Evolutionary conservation across 2,329 filamentous ascomycete species (phyloP).

Genomic region (Pezicula rhizophila): DNA sequence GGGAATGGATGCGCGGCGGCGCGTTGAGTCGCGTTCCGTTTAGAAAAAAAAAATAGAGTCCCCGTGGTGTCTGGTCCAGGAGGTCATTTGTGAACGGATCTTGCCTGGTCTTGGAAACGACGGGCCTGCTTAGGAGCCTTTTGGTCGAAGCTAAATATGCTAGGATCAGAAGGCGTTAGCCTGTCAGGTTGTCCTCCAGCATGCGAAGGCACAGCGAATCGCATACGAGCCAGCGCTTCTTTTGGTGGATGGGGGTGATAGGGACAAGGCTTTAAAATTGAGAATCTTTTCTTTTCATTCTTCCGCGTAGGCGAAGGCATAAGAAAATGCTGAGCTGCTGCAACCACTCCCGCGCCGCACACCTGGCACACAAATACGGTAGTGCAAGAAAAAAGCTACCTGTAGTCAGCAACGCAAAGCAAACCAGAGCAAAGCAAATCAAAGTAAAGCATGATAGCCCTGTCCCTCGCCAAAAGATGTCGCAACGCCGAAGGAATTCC

Average conservation of each 20-base stretch:
- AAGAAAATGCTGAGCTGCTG: too few relatives aligned
- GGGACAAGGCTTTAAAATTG: too few relatives aligned
- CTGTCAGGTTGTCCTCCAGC: too few relatives aligned
- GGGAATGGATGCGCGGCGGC: slow-evolving; percentile 17
- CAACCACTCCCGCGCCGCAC: too few relatives aligned
- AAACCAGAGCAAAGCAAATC: not conserved
- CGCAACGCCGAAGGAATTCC: not conserved
- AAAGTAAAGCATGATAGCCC: not conserved
- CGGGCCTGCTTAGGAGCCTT: not conserved
- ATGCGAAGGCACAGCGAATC: too few relatives aligned
- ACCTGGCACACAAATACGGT: not conserved
- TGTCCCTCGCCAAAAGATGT: not conserved
- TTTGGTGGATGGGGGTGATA: too few relatives aligned
- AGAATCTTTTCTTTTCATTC: too few relatives aligned
- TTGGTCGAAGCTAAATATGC: not conserved
- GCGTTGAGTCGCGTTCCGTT: slow-evolving; percentile 12
- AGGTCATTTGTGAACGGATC: slow-evolving; percentile 1
- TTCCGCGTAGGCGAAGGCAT: too few relatives aligned
- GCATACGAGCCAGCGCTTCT: too few relatives aligned
- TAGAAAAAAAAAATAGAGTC: slow-evolving; percentile 3
- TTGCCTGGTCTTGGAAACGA: slow-evolving; percentile 11
- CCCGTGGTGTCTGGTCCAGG: not conserved
- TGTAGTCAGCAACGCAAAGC: not conserved
- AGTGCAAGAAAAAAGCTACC: not conserved
- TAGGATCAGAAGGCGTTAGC: too few relatives aligned